These are phyloP conservation scores for Polyrhizophydium stewartii DNA, from an alignment of 371 early-diverging fungal genomes.

Conservation along the genomic window DNA sequence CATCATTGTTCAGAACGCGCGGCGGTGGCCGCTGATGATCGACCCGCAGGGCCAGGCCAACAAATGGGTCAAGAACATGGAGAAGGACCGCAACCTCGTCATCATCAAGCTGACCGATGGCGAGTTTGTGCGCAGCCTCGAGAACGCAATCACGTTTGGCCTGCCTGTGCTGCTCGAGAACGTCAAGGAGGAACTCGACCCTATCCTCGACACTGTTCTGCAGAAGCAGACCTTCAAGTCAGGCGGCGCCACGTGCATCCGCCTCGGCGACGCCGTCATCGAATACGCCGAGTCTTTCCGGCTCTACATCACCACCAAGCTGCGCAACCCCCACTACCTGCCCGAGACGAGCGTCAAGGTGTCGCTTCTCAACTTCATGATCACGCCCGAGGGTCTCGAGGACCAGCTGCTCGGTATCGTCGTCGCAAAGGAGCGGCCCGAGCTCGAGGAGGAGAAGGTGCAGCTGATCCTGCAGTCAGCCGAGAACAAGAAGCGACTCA, in stretches of 20 bases:
- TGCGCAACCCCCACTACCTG: constrained; percentile 55
- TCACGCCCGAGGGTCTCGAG: constrained; percentile 55
- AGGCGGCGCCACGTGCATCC: constrained; percentile 48
- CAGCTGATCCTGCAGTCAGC: constrained; percentile 50
- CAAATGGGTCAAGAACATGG: constrained; percentile 58
- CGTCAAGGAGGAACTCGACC: constrained; percentile 53
- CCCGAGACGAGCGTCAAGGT: constrained; percentile 53
- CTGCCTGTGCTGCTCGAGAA: constrained; percentile 51
- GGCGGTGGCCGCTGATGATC: constrained; percentile 55
- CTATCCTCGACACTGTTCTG: constrained; percentile 46
- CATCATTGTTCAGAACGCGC: constrained; percentile 44
- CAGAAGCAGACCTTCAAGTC: constrained; percentile 55
- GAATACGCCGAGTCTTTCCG: constrained; percentile 47
- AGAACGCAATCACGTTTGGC: constrained; percentile 56
- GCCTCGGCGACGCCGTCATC: constrained; percentile 52
- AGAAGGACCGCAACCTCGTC: constrained; percentile 46
- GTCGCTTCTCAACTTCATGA: constrained; percentile 56
- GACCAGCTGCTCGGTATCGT: constrained; percentile 58
- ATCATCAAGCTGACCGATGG: constrained; percentile 49
- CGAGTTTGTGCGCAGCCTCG: constrained; percentile 48
- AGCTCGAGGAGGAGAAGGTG: constrained; percentile 55
- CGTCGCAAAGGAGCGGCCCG: constrained; percentile 52
- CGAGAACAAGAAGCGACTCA: constrained; percentile 49
- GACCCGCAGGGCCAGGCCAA: constrained; percentile 58
- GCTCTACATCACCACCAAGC: constrained; percentile 54